A percentile compares a stretch with the other conserved stretches of the same genome.
These are phyloP conservation scores for Boletus rubroflammeus DNA, from an alignment of 768 basidiomycete species.

Conservation along the genomic window DNA sequence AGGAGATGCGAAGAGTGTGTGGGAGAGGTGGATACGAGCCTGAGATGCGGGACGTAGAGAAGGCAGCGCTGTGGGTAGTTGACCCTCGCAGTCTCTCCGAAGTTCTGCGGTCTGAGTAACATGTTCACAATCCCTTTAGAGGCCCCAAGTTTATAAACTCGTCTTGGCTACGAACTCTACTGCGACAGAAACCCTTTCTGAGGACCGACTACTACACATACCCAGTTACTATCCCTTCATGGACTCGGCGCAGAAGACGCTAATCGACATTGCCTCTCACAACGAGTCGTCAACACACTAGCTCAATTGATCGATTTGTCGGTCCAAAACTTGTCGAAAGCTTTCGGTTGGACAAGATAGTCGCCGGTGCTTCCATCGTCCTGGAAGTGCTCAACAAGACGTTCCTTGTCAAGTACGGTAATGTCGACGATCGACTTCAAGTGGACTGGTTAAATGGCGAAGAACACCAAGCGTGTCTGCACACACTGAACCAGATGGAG, in stretches of 20 bases:
- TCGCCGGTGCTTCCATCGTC: no score
- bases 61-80: conserved; percentile 64
- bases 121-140: no score
- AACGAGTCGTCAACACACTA: not conserved
- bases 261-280: not conserved
- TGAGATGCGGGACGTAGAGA: conserved; percentile 14
- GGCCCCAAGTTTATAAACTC: no score
- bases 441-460: not conserved
- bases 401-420: not conserved
- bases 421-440: not conserved
- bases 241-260: not conserved
- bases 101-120: conserved; percentile 10
- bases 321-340: no score
- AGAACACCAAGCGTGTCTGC: not conserved
- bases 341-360: not conserved
- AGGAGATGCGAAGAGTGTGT: conserved; percentile 49
- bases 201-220: no score
- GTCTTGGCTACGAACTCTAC: no score
- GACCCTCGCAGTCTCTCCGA: conserved; percentile 61
- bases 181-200: no score
- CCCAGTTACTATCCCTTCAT: no score
- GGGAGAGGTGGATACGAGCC: conserved; percentile 8
- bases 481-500: not conserved
- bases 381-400: not conserved
- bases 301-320: no score